Percentiles rank a stretch among this genome's conserved stretches.
These are phyloP conservation scores for Phytophthora pistaciae DNA, from an alignment of 352 stramenopile species.

Conservation along the genomic window DNA sequence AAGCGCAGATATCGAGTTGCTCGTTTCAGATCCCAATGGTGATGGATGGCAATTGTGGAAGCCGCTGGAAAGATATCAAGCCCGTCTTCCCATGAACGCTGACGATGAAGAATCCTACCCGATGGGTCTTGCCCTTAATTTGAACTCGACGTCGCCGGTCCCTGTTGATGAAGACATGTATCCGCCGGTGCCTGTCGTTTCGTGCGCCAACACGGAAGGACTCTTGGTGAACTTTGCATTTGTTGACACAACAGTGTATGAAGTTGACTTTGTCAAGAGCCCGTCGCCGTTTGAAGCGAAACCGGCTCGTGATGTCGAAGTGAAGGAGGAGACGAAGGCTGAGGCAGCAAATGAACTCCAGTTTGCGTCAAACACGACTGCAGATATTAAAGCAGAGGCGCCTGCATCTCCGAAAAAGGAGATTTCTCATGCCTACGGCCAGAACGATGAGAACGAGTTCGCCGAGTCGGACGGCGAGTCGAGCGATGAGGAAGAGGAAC, in stretches of 20 bases:
- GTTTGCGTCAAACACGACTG: neutral
- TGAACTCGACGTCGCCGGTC: constrained; percentile 62
- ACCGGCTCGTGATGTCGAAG: constrained; percentile 15
- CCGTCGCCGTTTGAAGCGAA: constrained; percentile 34
- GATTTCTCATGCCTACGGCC: constrained; percentile 52
- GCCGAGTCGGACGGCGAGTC: constrained; percentile 56
- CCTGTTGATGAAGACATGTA: constrained; percentile 60
- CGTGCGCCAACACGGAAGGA: constrained; percentile 67
- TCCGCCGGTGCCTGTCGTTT: constrained; percentile 61
- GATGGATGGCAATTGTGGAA: constrained; percentile 81
- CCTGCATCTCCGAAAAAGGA: constrained; percentile 3
- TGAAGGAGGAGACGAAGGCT: constrained; percentile 5
- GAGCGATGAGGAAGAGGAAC: constrained; percentile 72
- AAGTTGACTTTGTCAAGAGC: constrained; percentile 54
- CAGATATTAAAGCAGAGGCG: constrained; percentile 3
- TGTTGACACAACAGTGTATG: constrained; percentile 64
- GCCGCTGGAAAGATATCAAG: constrained; percentile 78
- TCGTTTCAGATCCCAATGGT: constrained; percentile 68
- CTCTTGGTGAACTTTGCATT: constrained; percentile 76
- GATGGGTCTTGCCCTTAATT: constrained; percentile 61
- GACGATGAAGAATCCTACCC: constrained; percentile 78
- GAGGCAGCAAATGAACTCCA: neutral
- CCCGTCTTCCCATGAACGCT: constrained; percentile 73
- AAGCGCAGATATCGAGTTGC: constrained; percentile 81
- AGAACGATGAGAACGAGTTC: constrained; percentile 76